Conservation (phyloP, 371 early-diverging fungal species). For the Mucor saturninus region DNA sequence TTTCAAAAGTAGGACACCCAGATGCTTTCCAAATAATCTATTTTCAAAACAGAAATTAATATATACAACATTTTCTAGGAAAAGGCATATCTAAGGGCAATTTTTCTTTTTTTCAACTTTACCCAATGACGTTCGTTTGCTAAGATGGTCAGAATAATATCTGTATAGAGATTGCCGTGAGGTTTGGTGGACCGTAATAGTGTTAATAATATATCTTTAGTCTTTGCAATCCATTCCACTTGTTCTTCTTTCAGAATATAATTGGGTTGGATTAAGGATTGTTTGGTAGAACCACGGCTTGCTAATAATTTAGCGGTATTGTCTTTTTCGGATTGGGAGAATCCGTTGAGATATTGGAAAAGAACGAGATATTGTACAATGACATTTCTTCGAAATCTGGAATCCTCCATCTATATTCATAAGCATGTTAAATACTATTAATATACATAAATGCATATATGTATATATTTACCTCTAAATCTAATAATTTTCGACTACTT, state of each 20-base stretch:
- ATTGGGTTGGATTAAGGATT: conserved; percentile 36
- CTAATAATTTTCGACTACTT: conserved; percentile 72
- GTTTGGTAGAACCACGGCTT: conserved; percentile 39
- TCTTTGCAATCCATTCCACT: conserved; percentile 41
- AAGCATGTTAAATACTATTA: background rate
- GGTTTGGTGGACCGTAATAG: conserved; percentile 43
- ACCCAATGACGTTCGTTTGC: conserved; percentile 54
- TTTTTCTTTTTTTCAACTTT: background rate
- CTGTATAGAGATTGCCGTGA: conserved; percentile 52
- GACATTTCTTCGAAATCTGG: conserved; percentile 76
- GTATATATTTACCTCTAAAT: conserved; percentile 61
- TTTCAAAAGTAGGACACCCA: conserved; percentile 55
- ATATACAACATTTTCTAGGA: background rate
- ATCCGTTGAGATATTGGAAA: conserved; percentile 64
- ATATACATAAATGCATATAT: background rate
- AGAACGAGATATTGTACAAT: conserved; percentile 80
- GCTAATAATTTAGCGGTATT: conserved; percentile 38
- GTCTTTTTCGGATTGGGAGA: conserved; percentile 43
- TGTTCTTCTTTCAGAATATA: conserved; percentile 43
- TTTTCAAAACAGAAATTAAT: background rate
- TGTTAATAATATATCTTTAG: conserved; percentile 21
- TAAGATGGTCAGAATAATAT: conserved; percentile 44
- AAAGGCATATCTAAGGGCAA: background rate
- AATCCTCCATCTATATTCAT: conserved; percentile 58
- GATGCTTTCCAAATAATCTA: conserved; percentile 57